A percentile compares a stretch with the other conserved stretches of the same genome.
Evolutionary conservation across 495 filamentous ascomycete species (phyloP).

Genomic region (Xylaria intraflava): DNA sequence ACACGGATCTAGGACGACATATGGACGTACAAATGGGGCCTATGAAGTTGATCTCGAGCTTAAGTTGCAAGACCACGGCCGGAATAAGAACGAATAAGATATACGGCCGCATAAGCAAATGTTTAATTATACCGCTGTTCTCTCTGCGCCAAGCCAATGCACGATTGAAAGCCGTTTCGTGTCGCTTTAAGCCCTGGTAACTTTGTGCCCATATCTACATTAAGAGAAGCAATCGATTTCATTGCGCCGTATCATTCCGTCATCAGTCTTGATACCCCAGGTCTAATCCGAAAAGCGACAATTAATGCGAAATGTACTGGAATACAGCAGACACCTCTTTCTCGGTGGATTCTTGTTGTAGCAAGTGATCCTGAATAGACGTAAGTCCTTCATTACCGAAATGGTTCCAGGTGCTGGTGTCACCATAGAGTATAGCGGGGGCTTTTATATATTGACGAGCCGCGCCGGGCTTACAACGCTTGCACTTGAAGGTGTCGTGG

Average conservation of each 20-base stretch:
- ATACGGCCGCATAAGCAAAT: neutral
- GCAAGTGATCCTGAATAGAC: slow-evolving; percentile 82
- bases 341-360: slow-evolving; percentile 78
- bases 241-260: neutral
- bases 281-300: neutral
- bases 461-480: slow-evolving; percentile 82
- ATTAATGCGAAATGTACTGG: slow-evolving; percentile 90
- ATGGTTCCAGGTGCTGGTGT: slow-evolving; percentile 99
- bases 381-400: slow-evolving; percentile 73
- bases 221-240: neutral
- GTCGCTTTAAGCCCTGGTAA: neutral
- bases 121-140: neutral
- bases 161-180: no score
- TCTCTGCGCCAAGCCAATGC: slow-evolving; percentile 2
- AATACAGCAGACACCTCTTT: slow-evolving; percentile 87
- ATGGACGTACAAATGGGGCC: no score
- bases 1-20: no score
- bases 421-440: slow-evolving; percentile 90
- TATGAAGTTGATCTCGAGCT: no score
- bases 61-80: neutral
- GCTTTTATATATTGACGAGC: slow-evolving; percentile 74
- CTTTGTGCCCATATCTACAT: no score
- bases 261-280: neutral
- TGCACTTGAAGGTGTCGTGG: slow-evolving; percentile 98
- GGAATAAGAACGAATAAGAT: no score